phyloP scores from a whole-genome alignment of 2,329 filamentous ascomycete genomes.

The Neodidymelliopsis sp. region DNA sequence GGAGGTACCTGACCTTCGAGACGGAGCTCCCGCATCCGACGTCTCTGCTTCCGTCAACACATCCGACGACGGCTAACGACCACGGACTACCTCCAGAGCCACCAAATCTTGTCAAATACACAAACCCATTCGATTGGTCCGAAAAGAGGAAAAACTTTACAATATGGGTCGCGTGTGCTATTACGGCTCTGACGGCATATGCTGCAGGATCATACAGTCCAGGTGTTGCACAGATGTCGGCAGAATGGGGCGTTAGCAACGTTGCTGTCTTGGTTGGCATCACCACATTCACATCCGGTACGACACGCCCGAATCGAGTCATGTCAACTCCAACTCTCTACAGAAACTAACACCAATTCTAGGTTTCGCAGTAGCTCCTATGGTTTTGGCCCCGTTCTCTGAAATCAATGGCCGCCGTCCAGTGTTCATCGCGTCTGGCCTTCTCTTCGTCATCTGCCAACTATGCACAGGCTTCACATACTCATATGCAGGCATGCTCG shows the following conservation, averaged over 20 bases:
- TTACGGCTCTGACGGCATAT: slow-evolving; percentile 80
- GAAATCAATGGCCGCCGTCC: slow-evolving; percentile 88
- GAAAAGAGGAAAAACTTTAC: slow-evolving; percentile 71
- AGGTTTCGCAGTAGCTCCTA: slow-evolving; percentile 83
- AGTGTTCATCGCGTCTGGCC: slow-evolving; percentile 77
- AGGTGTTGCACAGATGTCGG: slow-evolving; percentile 68
- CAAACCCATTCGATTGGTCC: slow-evolving; percentile 78
- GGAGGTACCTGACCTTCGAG: slow-evolving; percentile 69
- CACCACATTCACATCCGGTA: slow-evolving; percentile 73
- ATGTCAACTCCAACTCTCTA: too few relatives aligned
- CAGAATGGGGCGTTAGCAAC: slow-evolving; percentile 69
- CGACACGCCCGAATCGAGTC: not conserved
- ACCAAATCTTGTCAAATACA: slow-evolving; percentile 72
- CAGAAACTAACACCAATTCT: too few relatives aligned
- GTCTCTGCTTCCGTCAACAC: slow-evolving; percentile 6
- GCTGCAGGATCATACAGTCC: slow-evolving; percentile 82
- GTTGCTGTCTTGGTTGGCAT: slow-evolving; percentile 77
- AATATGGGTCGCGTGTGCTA: slow-evolving; percentile 76
- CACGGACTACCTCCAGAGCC: slow-evolving; percentile 59
- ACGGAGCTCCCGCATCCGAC: slow-evolving; percentile 62
- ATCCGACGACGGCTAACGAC: slow-evolving; percentile 33
- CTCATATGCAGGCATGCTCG: slow-evolving; percentile 74
- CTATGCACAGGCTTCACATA: slow-evolving; percentile 75
- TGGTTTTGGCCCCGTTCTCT: slow-evolving; percentile 86
- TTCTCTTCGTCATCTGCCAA: slow-evolving; percentile 75